These are phyloP conservation scores for Grifola frondosa DNA, from an alignment of 1,284 basidiomycete genomes.

Conservation along the genomic window DNA sequence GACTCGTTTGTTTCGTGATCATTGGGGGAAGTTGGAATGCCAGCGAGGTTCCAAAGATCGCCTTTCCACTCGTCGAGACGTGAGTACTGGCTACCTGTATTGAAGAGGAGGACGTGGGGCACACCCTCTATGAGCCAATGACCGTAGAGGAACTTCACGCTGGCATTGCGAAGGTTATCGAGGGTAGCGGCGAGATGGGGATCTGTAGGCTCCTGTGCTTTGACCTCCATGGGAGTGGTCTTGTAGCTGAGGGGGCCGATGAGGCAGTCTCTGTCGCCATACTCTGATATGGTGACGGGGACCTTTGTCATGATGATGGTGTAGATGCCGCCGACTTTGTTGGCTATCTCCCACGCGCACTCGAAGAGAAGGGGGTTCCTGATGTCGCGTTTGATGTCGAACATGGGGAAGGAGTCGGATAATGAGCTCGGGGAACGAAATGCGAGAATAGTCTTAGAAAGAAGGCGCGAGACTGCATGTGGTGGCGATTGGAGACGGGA, in stretches of 20 bases:
- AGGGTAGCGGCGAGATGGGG: constrained; percentile 68
- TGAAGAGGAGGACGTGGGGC: constrained; percentile 92
- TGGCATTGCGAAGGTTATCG: constrained; percentile 76
- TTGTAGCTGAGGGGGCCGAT: constrained; percentile 96
- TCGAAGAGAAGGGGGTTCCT: constrained; percentile 80
- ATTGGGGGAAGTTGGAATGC: constrained; percentile 91
- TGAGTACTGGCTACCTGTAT: constrained; percentile 84
- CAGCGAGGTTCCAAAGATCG: constrained; percentile 97
- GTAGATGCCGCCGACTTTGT: constrained; percentile 98
- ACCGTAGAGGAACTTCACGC: constrained; percentile 92
- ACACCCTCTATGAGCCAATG: constrained; percentile 97
- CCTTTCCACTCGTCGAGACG: constrained; percentile 96
- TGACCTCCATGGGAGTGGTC: constrained; percentile 97
- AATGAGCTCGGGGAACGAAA: no score
- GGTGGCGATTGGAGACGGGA: no score
- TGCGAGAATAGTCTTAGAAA: no score
- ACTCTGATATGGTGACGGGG: constrained; percentile 92
- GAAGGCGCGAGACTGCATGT: no score
- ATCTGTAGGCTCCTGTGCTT: constrained; percentile 81
- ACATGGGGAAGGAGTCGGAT: constrained; percentile 21
- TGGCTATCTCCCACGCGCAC: constrained; percentile 91
- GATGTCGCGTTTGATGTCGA: constrained; percentile 62
- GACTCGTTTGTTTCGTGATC: constrained; percentile 98
- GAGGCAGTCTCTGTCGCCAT: constrained; percentile 86
- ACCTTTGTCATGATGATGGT: constrained; percentile 99